These are phyloP conservation scores for Podospora australis DNA, from an alignment of 495 filamentous ascomycete species.

Conservation along the genomic window DNA sequence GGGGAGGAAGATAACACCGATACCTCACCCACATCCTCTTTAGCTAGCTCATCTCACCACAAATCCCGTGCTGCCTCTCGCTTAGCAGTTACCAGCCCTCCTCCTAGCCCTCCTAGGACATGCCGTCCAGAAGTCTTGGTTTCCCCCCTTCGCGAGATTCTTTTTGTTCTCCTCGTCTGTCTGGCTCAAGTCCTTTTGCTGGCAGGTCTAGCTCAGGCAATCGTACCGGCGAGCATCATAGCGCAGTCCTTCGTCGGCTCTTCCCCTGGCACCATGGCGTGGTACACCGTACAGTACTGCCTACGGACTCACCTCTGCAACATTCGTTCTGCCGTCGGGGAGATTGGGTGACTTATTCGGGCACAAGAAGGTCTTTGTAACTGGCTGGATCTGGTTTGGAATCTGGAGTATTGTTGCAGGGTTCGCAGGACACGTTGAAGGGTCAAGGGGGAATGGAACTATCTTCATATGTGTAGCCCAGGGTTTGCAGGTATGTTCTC, in stretches of 20 bases:
- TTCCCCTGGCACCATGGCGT: slow-evolving; percentile 38
- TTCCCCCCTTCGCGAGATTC: slow-evolving; percentile 7
- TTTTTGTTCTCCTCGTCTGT: slow-evolving; percentile 16
- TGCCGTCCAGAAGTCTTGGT: slow-evolving; percentile 4
- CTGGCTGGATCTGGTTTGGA: slow-evolving; percentile 57
- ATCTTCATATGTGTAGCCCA: slow-evolving; percentile 55
- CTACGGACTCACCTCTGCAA: slow-evolving; percentile 59
- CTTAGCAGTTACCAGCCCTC: background rate
- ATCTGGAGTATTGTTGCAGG: slow-evolving; percentile 59
- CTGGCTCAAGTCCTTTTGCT: slow-evolving; percentile 15
- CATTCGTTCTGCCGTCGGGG: slow-evolving; percentile 61
- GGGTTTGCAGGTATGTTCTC: slow-evolving; percentile 39
- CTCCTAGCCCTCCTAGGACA: background rate
- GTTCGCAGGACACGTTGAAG: slow-evolving; percentile 29
- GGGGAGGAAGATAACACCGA: background rate
- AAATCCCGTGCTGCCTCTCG: background rate
- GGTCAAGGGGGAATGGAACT: slow-evolving; percentile 11
- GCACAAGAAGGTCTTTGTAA: slow-evolving; percentile 57
- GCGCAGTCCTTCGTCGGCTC: slow-evolving; percentile 36
- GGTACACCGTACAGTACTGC: slow-evolving; percentile 40
- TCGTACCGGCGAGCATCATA: slow-evolving; percentile 39
- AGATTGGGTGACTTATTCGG: slow-evolving; percentile 62
- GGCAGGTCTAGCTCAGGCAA: slow-evolving; percentile 29
- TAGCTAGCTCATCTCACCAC: background rate
- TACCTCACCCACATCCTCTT: background rate